Evolutionary conservation across 306 rosid species (phyloP).

Genomic region (Albizia julibrissin): DNA sequence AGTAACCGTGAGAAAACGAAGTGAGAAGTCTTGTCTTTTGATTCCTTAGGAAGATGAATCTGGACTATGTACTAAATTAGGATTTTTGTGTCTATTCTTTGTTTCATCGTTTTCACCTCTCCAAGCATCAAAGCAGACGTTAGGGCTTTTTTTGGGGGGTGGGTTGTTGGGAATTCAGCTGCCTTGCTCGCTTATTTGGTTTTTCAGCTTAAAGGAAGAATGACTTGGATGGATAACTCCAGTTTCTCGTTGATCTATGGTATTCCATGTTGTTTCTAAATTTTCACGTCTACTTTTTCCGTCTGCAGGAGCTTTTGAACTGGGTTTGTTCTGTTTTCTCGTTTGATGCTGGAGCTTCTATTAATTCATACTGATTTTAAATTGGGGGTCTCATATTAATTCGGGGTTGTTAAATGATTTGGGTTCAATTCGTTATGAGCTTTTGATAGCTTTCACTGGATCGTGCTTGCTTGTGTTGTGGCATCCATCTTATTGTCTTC

Average conservation of each 20-base stretch:
- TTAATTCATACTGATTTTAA: conserved; percentile 24
- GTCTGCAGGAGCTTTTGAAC: conserved; percentile 21
- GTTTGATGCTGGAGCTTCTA: conserved; percentile 27
- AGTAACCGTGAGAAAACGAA: neutral
- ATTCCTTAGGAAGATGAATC: conserved; percentile 11
- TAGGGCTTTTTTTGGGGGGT: conserved; percentile 33
- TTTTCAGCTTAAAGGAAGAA: conserved; percentile 13
- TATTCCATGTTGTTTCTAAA: conserved; percentile 6
- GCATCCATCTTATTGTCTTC: conserved; percentile 14
- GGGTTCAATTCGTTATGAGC: neutral
- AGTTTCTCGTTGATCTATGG: conserved; percentile 45
- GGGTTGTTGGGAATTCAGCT: conserved; percentile 5
- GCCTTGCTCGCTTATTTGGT: conserved; percentile 6
- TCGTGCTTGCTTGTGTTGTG: conserved; percentile 22
- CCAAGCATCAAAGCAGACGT: neutral
- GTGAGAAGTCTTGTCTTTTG: conserved; percentile 1
- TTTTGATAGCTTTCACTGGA: conserved; percentile 6
- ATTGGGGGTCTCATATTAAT: neutral
- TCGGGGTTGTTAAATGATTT: neutral
- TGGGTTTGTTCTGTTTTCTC: conserved; percentile 21
- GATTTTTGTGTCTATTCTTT: conserved; percentile 8
- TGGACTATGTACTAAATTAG: neutral
- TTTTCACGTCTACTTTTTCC: neutral
- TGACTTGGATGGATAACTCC: neutral
- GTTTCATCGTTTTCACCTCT: neutral